Evolutionary conservation across 1,284 basidiomycete genomes (phyloP).

Genomic region (Phylloboletellus chloephorus): DNA sequence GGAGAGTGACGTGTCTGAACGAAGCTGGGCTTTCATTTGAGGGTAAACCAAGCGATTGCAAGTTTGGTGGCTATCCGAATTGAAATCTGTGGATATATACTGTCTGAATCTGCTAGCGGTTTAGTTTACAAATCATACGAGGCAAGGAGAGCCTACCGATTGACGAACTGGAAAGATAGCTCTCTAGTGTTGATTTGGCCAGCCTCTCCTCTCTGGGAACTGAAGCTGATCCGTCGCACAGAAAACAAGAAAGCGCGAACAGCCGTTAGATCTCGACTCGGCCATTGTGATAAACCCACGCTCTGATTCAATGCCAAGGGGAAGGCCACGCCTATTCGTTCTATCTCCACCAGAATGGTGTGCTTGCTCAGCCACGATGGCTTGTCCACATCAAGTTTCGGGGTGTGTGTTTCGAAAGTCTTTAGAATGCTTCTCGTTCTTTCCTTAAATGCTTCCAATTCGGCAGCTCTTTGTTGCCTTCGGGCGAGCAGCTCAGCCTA

Average conservation of each 20-base stretch:
- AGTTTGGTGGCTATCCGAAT: constrained; percentile 63
- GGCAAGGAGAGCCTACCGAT: constrained; percentile 44
- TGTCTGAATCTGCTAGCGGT: constrained; percentile 64
- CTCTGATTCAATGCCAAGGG: constrained; percentile 60
- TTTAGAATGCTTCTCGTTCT: constrained; percentile 67
- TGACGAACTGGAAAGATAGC: constrained; percentile 81
- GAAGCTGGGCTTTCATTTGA: constrained; percentile 71
- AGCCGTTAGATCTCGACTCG: constrained; percentile 37
- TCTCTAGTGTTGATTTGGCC: constrained; percentile 69
- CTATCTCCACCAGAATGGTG: constrained; percentile 58
- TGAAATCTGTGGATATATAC: constrained; percentile 62
- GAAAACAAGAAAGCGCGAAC: constrained; percentile 82
- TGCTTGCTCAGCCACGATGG: constrained; percentile 64
- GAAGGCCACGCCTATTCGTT: constrained; percentile 79
- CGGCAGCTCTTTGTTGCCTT: constrained; percentile 66
- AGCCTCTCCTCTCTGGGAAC: constrained; percentile 68
- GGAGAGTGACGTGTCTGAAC: constrained; percentile 47
- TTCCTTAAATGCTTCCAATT: constrained; percentile 78
- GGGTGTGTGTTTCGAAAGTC: constrained; percentile 63
- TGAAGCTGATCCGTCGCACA: constrained; percentile 68
- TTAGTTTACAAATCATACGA: constrained; percentile 10
- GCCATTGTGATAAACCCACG: constrained; percentile 42
- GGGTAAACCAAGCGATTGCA: constrained; percentile 78
- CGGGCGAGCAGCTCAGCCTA: constrained; percentile 70
- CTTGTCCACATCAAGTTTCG: constrained; percentile 37